A percentile compares a stretch with the other conserved stretches of the same genome.
Evolutionary conservation across 2,329 filamentous ascomycete species (phyloP).

Genomic region (Pseudocercospora macadamiae): DNA sequence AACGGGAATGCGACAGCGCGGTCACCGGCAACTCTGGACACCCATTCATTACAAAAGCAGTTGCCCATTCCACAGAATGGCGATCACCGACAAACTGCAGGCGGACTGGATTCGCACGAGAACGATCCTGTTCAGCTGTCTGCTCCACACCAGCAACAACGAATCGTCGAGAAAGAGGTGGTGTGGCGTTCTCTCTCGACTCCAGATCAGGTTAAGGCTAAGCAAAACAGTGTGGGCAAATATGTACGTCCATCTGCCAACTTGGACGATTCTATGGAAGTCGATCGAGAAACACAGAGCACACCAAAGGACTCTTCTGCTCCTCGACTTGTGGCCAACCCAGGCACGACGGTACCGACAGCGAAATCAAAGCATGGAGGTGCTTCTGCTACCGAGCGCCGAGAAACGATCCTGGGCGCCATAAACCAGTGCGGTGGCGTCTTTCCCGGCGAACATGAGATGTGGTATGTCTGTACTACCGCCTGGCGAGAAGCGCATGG

Average conservation of each 20-base stretch:
- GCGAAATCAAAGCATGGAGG: slow-evolving; percentile 38
- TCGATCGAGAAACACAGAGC: background rate
- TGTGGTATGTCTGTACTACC: slow-evolving; percentile 58
- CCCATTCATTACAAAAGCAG: background rate
- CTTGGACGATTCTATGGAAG: background rate
- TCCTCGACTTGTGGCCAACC: background rate
- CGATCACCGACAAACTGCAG: too few relatives aligned
- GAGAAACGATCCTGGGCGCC: slow-evolving; percentile 58
- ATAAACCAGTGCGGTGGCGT: slow-evolving; percentile 58
- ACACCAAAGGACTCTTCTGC: background rate
- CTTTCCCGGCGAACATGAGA: slow-evolving; percentile 58
- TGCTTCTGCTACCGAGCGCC: slow-evolving; percentile 49
- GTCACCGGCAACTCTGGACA: background rate
- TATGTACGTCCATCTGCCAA: background rate
- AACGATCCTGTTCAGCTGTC: too few relatives aligned
- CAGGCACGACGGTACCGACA: background rate
- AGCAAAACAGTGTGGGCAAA: too few relatives aligned
- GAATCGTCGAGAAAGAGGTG: too few relatives aligned
- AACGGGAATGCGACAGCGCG: too few relatives aligned
- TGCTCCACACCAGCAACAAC: too few relatives aligned
- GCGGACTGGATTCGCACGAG: too few relatives aligned
- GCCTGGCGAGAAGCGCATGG: slow-evolving; percentile 54
- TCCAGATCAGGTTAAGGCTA: too few relatives aligned
- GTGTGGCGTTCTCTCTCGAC: too few relatives aligned
- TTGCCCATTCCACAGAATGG: too few relatives aligned